Conservation (phyloP, 2,329 filamentous ascomycete species). For the Phialemonium atrogriseum region DNA sequence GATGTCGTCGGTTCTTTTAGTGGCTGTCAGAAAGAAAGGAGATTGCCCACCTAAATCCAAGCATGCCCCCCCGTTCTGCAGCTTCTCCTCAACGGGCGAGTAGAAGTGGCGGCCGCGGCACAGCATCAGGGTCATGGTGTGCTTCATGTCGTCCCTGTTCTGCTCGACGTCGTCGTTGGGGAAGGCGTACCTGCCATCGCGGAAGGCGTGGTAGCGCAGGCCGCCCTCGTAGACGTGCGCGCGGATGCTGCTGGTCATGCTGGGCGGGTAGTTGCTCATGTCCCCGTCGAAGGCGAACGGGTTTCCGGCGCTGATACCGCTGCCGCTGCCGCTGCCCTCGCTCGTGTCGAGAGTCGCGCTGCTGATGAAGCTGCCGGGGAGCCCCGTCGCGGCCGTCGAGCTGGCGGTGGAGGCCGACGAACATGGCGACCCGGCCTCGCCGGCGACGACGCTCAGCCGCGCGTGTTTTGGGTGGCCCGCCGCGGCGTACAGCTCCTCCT, state of each 20-base stretch:
- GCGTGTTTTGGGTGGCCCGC: not conserved
- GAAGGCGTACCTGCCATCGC: conserved; percentile 23
- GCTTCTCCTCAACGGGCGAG: conserved; percentile 29
- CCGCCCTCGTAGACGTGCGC: conserved; percentile 24
- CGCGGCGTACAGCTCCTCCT: conserved; percentile 11
- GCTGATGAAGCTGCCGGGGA: too few relatives aligned
- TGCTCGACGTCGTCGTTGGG: conserved; percentile 33
- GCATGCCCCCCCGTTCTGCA: conserved; percentile 31
- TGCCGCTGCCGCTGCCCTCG: not conserved
- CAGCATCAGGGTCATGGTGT: conserved; percentile 26
- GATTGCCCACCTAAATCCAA: conserved; percentile 33
- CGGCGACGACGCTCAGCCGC: not conserved
- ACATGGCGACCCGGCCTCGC: not conserved
- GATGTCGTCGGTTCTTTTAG: too few relatives aligned
- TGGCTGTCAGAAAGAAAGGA: too few relatives aligned
- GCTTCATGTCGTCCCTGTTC: conserved; percentile 32
- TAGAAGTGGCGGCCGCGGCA: conserved; percentile 30
- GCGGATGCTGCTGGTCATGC: conserved; percentile 18
- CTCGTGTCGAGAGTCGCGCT: too few relatives aligned
- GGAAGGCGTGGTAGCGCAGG: conserved; percentile 27
- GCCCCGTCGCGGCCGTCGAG: conserved; percentile 1
- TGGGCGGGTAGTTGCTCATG: conserved; percentile 17
- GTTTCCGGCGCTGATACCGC: conserved; percentile 1
- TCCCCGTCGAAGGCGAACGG: conserved; percentile 10
- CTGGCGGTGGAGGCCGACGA: not conserved